Evolutionary conservation across 2,329 filamentous ascomycete species (phyloP).

Genomic region (Fusarium nematophilum): DNA sequence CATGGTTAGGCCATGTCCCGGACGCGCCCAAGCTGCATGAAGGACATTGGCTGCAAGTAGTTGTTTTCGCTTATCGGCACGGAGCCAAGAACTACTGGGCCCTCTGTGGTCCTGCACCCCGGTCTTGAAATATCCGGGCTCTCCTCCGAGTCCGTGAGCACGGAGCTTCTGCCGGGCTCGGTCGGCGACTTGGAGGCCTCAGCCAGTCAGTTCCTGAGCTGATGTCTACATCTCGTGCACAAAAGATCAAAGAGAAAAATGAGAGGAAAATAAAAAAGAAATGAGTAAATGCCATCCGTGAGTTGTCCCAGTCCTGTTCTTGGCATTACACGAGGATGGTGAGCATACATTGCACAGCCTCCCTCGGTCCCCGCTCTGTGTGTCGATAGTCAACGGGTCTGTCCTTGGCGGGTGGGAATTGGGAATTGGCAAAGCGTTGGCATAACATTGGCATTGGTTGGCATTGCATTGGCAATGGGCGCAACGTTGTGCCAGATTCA

Average conservation of each 20-base stretch:
- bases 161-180: not conserved
- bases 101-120: constrained; percentile 12
- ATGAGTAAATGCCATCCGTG: too few relatives aligned
- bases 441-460: not conserved
- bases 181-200: constrained; percentile 2
- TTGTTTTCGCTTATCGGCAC: constrained; percentile 43
- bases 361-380: constrained; percentile 11
- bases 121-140: not conserved
- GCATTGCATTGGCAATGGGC: too few relatives aligned
- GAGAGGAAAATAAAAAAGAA: not conserved
- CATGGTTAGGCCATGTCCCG: constrained; percentile 5
- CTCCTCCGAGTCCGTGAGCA: not conserved
- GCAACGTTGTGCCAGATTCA: too few relatives aligned
- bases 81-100: constrained; percentile 31
- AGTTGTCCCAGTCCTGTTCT: constrained; percentile 31
- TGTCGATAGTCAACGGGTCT: constrained; percentile 6
- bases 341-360: constrained; percentile 27
- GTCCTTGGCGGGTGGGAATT: not conserved
- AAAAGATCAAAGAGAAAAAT: not conserved
- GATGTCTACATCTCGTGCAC: not conserved
- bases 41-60: constrained; percentile 7
- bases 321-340: constrained; percentile 34
- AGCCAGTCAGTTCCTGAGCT: too few relatives aligned
- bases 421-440: not conserved
- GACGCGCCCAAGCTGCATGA: constrained; percentile 7